phyloP scores from a whole-genome alignment of 495 filamentous ascomycete species.

The Aspergillus funiculosus region DNA sequence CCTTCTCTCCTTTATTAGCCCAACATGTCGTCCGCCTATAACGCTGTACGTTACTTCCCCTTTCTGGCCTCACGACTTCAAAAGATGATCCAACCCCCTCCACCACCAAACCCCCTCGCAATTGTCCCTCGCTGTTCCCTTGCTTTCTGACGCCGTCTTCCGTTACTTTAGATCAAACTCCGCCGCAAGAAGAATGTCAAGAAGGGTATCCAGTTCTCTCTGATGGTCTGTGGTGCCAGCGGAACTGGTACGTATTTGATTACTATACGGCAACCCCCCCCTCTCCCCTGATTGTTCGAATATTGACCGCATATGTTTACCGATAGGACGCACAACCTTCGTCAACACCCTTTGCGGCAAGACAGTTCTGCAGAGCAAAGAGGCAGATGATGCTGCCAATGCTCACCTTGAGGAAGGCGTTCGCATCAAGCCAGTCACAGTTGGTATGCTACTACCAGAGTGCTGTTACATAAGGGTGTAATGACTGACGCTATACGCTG shows the following conservation, averaged over 20 bases:
- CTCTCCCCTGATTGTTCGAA: slow-evolving; percentile 9
- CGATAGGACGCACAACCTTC: slow-evolving; percentile 88
- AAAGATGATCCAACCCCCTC: slow-evolving; percentile 26
- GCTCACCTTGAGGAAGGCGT: slow-evolving; percentile 96
- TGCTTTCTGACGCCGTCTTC: neutral
- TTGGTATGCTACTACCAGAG: slow-evolving; percentile 58
- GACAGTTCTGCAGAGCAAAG: slow-evolving; percentile 79
- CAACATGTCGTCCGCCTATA: slow-evolving; percentile 58
- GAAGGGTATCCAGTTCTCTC: slow-evolving; percentile 99
- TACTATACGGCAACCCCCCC: slow-evolving; percentile 2
- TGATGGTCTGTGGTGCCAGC: slow-evolving; percentile 99
- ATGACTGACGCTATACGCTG: too few species aligned
- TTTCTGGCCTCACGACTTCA: slow-evolving; percentile 32
- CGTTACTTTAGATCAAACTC: slow-evolving; percentile 71
- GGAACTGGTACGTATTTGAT: slow-evolving; percentile 72
- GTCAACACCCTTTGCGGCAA: slow-evolving; percentile 99
- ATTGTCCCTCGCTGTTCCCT: slow-evolving; percentile 5
- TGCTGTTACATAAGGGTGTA: neutral
- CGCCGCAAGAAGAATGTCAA: slow-evolving; percentile 99
- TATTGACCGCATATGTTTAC: slow-evolving; percentile 28
- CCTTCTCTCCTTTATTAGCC: slow-evolving; percentile 25
- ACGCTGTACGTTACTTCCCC: slow-evolving; percentile 52
- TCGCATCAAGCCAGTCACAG: slow-evolving; percentile 95
- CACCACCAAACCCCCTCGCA: slow-evolving; percentile 25
- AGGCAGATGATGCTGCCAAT: slow-evolving; percentile 78